A percentile compares a stretch with the other conserved stretches of the same genome.
Evolutionary conservation across 805 yeast species (phyloP).

Genomic region (Teunomyces aglyptinius): DNA sequence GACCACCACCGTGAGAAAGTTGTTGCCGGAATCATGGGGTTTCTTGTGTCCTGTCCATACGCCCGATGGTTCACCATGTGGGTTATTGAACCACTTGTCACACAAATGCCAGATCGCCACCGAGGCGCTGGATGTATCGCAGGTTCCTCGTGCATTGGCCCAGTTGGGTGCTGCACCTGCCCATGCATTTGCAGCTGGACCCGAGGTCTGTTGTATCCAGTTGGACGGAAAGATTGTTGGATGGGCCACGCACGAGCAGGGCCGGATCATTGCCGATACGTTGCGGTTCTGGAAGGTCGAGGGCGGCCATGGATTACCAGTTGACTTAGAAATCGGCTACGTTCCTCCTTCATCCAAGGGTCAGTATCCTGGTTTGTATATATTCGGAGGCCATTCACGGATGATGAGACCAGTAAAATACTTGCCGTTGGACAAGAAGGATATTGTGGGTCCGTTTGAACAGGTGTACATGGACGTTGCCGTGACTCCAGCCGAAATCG

Average conservation of each 20-base stretch:
- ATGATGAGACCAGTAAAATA: conserved; percentile 96
- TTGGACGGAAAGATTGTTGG: conserved; percentile 91
- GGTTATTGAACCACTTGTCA: conserved; percentile 92
- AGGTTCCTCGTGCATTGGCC: conserved; percentile 63
- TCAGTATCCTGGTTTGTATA: conserved; percentile 92
- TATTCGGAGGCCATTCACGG: conserved; percentile 90
- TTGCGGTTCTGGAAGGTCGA: conserved; percentile 91
- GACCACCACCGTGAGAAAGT: conserved; percentile 94
- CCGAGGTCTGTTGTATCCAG: conserved; percentile 85
- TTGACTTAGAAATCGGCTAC: conserved; percentile 87
- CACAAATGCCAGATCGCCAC: conserved; percentile 92
- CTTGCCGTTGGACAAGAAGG: conserved; percentile 78
- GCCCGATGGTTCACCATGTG: conserved; percentile 99
- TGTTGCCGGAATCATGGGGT: conserved; percentile 98
- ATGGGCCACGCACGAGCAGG: conserved; percentile 90
- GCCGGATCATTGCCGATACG: conserved; percentile 82
- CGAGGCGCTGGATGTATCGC: conserved; percentile 65
- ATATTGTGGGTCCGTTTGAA: conserved; percentile 95
- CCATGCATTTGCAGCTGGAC: conserved; percentile 82
- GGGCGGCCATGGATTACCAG: conserved; percentile 73
- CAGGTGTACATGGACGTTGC: conserved; percentile 97
- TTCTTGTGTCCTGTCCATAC: conserved; percentile 98
- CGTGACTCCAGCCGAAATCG: conserved; percentile 88
- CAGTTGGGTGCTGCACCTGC: conserved; percentile 81
- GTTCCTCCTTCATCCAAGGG: conserved; percentile 96